Base-by-base conservation (phyloP, 129 eudicot genomes). In the Flaveria brownii region DNA sequence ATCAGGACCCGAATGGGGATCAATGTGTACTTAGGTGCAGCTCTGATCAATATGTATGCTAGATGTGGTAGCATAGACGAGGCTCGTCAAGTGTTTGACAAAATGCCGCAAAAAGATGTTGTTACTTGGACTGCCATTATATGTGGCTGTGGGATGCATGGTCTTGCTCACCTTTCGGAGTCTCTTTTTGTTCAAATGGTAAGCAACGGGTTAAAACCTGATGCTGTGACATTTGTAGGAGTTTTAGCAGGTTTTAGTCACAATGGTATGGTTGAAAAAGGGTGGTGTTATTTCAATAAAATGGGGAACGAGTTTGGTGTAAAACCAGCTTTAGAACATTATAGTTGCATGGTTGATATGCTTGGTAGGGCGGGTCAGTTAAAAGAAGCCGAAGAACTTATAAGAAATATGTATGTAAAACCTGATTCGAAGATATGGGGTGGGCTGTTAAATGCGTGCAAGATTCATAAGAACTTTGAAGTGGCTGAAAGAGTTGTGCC, bases 221-320 rank as follows among this genome's bases (percentile, higher is more conserved):
- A 89, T 64, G 87, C 78, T 28, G 82, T 82, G 30, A 87, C 80
- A 2, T 89, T 89, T 30, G 66, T 74, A 20, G 80, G 73, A 6
- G 88, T 88, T 25, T 87, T 88, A 5, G 72, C 94, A 1, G 91
- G 91, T 9, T 89, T 89, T 64, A 89, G 91, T 78, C 91, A 85
- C 54, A 76, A 76, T 5, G 92, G 96, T 1, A 71, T 89, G 73
- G 88, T 89, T 8, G 78, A 85, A 42, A 60, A 87, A 71, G 96
- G 96, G 30, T 68, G 78, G 89, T 16, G 22, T 26, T 75, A 80
- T 36, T 89, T 89, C 26, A 62, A 60, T 2, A 72, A 71, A 55
- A 89, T 89, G 92, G 61, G 5, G 0, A 66, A 68, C 5, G 75
- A 18, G 47, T 80, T 82, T 72, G 71, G 77, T 14, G 74, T 89